Base-by-base conservation (phyloP, 257 asterid species). In the Petunia axillaris region DNA sequence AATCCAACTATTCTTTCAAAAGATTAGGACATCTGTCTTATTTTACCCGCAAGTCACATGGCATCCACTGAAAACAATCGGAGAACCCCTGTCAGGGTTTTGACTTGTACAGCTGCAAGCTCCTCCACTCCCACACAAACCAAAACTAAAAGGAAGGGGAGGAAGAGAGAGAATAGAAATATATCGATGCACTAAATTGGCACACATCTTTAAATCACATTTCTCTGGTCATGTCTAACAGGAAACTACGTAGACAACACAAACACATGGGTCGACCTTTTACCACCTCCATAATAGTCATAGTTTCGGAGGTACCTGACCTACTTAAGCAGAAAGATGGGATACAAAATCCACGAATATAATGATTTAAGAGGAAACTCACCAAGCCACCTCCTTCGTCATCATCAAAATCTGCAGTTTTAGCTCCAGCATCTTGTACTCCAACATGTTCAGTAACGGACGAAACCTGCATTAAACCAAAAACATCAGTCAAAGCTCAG, bases 331-430 rank as follows among this genome's bases (percentile, higher is more conserved):
- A 59, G 25, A 70, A 46, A 25, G 11, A 71, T 46, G 60, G 44
- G 35, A 25, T 35, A 60, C 62, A 73, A 73, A 40, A 60, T 35
- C 36, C 35, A 25, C 50, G 59, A 7, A n/a, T 50, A 36, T 13
- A 73, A 73, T 50, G 44, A 73, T 73, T 50, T 50, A 73, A 54
- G 7, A 50, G 55, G 53, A 68, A 46, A 87, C 98, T 87, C 88
- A 95, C 99, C 97, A 93, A 80, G 64, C 99, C 99, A 83, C 99
- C 99, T 5, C 99, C 99, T 70, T 95, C 99, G 57, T 95, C 99
- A 82, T 95, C 99, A 78, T 95, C 99, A 88, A 95, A 95, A 87
- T 95, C 99, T 11, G 99, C 99, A 82, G 99, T 89, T 89, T 95
- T 95, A 43, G 95, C 85, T 57, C 97, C 99, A 39, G 97, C 83